These are phyloP conservation scores for Tolypocladium album DNA, from an alignment of 2,329 filamentous ascomycete species.

Conservation along the genomic window DNA sequence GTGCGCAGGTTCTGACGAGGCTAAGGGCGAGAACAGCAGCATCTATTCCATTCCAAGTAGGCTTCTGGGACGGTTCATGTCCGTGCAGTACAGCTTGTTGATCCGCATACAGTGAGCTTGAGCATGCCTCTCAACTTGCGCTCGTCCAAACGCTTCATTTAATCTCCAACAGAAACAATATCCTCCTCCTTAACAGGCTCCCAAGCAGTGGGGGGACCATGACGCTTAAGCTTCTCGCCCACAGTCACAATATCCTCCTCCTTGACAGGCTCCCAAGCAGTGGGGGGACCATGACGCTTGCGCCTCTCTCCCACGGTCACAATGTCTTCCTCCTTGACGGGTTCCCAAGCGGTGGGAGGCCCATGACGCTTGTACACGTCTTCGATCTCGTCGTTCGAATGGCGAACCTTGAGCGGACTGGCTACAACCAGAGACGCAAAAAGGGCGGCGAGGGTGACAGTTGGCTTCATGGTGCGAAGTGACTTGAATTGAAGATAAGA, in stretches of 20 bases:
- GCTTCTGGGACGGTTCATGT: too few species aligned
- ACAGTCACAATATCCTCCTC: background rate
- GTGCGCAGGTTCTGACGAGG: too few species aligned
- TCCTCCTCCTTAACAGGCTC: background rate
- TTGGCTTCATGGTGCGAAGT: background rate
- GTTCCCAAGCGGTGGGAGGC: background rate
- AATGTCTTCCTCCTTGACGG: background rate
- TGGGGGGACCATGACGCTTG: background rate
- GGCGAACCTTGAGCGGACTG: background rate
- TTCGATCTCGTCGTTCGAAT: background rate
- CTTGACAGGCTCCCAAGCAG: background rate
- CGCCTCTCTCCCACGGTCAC: background rate
- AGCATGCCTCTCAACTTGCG: background rate
- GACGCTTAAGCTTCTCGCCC: background rate
- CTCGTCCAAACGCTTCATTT: background rate
- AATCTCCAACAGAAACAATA: background rate
- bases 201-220: background rate
- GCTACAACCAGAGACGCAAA: background rate
- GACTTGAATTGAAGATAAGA: background rate
- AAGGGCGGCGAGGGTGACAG: background rate
- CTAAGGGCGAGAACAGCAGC: too few species aligned
- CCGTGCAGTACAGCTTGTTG: background rate
- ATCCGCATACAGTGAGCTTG: background rate
- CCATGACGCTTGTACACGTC: background rate
- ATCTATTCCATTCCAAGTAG: too few species aligned